Conservation (phyloP, 2,329 filamentous ascomycete species). For the Pestalotiopsis sp. region DNA sequence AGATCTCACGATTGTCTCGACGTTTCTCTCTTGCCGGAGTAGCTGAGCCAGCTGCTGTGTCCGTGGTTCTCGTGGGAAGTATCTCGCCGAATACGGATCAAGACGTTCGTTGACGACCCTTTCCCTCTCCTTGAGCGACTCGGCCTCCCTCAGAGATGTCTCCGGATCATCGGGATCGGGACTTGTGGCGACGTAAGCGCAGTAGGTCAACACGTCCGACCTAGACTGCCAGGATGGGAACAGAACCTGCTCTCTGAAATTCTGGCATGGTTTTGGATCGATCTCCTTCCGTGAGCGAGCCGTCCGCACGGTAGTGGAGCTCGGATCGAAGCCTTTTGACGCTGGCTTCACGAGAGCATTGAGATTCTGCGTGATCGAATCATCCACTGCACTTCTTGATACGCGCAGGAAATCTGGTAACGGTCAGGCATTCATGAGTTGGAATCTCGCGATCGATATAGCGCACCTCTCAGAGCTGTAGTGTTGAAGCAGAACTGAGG, state of each 20-base stretch:
- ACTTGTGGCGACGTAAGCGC: conserved; percentile 81
- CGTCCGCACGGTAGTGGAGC: conserved; percentile 69
- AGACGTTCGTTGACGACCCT: conserved; percentile 82
- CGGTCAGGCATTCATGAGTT: conserved; percentile 15
- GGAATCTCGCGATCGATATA: not conserved
- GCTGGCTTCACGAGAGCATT: conserved; percentile 85
- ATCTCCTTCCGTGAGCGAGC: conserved; percentile 58
- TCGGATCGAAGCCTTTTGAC: conserved; percentile 73
- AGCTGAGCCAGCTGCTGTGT: conserved; percentile 78
- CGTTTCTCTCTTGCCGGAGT: conserved; percentile 73
- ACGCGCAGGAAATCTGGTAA: conserved; percentile 82
- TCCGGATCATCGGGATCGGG: conserved; percentile 89
- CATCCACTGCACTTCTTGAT: conserved; percentile 84
- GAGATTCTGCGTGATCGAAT: conserved; percentile 90
- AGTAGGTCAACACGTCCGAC: conserved; percentile 85
- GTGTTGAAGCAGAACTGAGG: conserved; percentile 81
- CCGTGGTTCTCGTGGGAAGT: conserved; percentile 77
- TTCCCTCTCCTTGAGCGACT: conserved; percentile 71
- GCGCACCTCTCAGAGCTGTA: conserved; percentile 66
- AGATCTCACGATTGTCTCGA: conserved; percentile 78
- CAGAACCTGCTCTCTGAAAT: conserved; percentile 76
- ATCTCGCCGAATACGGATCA: conserved; percentile 87
- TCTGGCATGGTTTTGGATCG: conserved; percentile 62
- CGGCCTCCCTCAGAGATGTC: conserved; percentile 66
- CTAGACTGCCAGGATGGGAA: conserved; percentile 89